Conservation (phyloP, 805 yeast genomes). For the Candida germanica region DNA sequence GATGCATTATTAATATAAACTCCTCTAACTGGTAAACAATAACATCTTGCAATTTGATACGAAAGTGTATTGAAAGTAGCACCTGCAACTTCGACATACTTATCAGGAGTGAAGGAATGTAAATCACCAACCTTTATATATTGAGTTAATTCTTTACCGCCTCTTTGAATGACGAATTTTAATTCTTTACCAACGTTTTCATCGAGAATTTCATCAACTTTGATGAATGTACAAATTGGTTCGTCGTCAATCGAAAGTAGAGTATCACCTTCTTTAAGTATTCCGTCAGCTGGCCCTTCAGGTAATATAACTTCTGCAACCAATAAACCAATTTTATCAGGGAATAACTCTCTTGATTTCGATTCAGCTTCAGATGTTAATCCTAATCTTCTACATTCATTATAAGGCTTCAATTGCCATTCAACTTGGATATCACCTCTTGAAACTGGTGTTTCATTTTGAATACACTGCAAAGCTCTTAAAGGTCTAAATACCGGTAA, state of each 20-base stretch:
- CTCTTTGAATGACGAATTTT: conserved; percentile 64
- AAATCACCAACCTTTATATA: conserved; percentile 65
- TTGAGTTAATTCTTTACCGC: conserved; percentile 57
- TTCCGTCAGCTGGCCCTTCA: conserved; percentile 76
- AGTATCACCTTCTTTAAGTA: conserved; percentile 82
- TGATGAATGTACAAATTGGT: conserved; percentile 64
- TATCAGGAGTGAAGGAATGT: conserved; percentile 77
- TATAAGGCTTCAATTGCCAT: conserved; percentile 84
- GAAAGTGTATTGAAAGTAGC: conserved; percentile 83
- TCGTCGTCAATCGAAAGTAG: conserved; percentile 68
- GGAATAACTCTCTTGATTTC: conserved; percentile 63
- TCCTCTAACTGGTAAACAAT: conserved; percentile 80
- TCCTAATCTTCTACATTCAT: conserved; percentile 87
- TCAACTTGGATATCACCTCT: conserved; percentile 92
- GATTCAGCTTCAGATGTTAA: conserved; percentile 71
- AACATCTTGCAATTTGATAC: conserved; percentile 84
- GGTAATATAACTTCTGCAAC: conserved; percentile 83
- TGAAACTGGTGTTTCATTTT: conserved; percentile 54
- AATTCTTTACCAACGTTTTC: conserved; percentile 58
- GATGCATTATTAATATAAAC: conserved; percentile 76
- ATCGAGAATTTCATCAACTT: conserved; percentile 82
- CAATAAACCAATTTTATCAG: conserved; percentile 72
- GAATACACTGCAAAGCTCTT: conserved; percentile 77
- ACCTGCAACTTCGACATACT: conserved; percentile 80
- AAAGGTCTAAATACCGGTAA: conserved; percentile 79